A percentile compares a stretch with the other conserved stretches of the same genome.
Conservation (phyloP, 305 asterid genomes). For the Fraxinus greggii region DNA sequence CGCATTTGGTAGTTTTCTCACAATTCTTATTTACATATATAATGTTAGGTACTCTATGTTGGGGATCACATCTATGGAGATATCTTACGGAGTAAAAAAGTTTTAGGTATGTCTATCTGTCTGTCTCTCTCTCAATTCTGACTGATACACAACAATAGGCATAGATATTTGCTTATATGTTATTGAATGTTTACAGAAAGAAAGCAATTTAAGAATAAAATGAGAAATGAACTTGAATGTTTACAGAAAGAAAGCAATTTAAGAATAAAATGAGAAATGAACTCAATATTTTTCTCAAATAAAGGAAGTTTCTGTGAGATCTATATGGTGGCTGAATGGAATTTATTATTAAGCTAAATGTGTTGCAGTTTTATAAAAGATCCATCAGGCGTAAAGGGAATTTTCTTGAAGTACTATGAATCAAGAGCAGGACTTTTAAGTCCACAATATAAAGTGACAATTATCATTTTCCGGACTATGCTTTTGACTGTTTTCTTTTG, state of each 20-base stretch:
- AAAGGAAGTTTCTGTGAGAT: neutral
- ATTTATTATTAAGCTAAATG: neutral
- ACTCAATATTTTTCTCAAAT: neutral
- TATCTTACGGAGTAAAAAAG: neutral
- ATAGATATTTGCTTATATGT: neutral
- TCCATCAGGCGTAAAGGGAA: neutral
- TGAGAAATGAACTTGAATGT: neutral
- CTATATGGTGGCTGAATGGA: neutral
- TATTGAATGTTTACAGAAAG: neutral
- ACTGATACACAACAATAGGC: neutral
- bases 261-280: neutral
- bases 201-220: neutral
- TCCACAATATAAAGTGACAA: neutral
- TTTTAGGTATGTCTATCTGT: neutral
- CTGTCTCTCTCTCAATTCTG: neutral
- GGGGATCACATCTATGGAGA: neutral
- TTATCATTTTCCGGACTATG: neutral
- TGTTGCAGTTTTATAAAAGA: neutral
- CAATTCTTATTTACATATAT: neutral
- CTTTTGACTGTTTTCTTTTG: neutral
- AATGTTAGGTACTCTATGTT: neutral
- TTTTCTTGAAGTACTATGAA: neutral
- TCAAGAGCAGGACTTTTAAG: neutral
- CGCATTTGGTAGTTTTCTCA: neutral
- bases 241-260: neutral